Base-by-base conservation (phyloP, 768 basidiomycete species). In the Suillus subluteus region DNA sequence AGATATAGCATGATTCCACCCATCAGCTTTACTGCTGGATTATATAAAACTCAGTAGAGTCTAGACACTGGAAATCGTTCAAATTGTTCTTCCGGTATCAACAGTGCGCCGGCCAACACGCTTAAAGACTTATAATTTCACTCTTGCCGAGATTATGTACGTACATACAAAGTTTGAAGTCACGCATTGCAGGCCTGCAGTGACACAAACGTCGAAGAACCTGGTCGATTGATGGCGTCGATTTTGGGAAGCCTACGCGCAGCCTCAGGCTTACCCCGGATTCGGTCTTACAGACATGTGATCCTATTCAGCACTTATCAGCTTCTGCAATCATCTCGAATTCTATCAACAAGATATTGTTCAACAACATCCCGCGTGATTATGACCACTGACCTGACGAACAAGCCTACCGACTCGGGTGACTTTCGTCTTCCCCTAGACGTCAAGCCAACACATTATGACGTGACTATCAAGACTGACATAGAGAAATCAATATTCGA, bases 381-480 rank as follows among this genome's bases (percentile, higher is more conserved):
- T 23, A 69, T 70, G 69, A 38, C 69, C 40, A 40, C 48, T 23
- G 48, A 9, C 16, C 44, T 35, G 11, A 23, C 63, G 11, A 23
- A 66, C 44, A 63, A 37, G 3, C 64, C 73, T 41, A 55, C 43
- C 66, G 26, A 61, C 59, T 61, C 59, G 26, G 40, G 18, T 30
- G 66, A 30, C 4, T 78, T 77, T 64, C 88, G 92, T 71, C 85
- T 94, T 63, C 91, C 91, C 23, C 82, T 82, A 1, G 79, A 88
- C 69, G 85, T 91, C 63, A 87, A 83, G 71, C 89, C 93, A 15
- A 83, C 78, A 8, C 92, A 95, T 75, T 96, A 96, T 77, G 90
- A 92, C 70, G 73, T 95, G 61, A 87, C 87, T 56, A 79, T 96
- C 74, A 87, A 86, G 73, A 96, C 94, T 4, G 94, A 98, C 79